Evolutionary conservation across 192 early-diverging fungal species (phyloP).

Genomic region (Backusella mclennaniae): DNA sequence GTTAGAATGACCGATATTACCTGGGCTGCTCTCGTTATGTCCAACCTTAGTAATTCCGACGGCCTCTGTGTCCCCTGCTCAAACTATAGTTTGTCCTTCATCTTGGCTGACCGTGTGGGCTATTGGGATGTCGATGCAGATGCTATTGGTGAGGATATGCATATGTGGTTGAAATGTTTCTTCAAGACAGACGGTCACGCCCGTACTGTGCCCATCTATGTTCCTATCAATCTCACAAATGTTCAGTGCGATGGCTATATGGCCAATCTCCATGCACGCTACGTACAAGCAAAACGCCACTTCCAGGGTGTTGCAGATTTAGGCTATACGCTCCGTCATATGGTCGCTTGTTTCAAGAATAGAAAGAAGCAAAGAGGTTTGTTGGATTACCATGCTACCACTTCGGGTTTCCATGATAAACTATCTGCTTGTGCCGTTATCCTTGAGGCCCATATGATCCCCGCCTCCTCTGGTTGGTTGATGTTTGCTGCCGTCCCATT

Average conservation of each 20-base stretch:
- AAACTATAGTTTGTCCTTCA: constrained; percentile 73
- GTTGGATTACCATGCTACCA: constrained; percentile 4
- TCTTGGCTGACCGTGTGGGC: constrained; percentile 63
- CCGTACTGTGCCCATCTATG: constrained; percentile 65
- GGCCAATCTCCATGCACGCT: constrained; percentile 58
- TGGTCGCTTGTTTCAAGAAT: constrained; percentile 29
- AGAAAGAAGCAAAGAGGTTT: not conserved
- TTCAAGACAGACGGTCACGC: constrained; percentile 65
- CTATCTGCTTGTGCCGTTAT: constrained; percentile 42
- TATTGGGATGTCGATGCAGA: constrained; percentile 79
- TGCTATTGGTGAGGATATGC: constrained; percentile 39
- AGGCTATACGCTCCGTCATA: constrained; percentile 44
- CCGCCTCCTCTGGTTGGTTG: constrained; percentile 48
- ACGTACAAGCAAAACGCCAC: constrained; percentile 69
- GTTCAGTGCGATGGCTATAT: constrained; percentile 54
- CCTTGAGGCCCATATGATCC: constrained; percentile 54
- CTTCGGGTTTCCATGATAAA: constrained; percentile 31
- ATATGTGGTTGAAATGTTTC: constrained; percentile 74
- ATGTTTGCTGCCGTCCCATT: constrained; percentile 54
- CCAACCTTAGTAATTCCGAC: constrained; percentile 60
- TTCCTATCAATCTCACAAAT: constrained; percentile 64
- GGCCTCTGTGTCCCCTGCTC: constrained; percentile 73
- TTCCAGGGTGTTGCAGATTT: constrained; percentile 72
- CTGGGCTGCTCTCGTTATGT: constrained; percentile 75
- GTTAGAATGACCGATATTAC: constrained; percentile 71